These are phyloP conservation scores for Coemansia sp. DNA, from an alignment of 192 early-diverging fungal species.

Conservation along the genomic window DNA sequence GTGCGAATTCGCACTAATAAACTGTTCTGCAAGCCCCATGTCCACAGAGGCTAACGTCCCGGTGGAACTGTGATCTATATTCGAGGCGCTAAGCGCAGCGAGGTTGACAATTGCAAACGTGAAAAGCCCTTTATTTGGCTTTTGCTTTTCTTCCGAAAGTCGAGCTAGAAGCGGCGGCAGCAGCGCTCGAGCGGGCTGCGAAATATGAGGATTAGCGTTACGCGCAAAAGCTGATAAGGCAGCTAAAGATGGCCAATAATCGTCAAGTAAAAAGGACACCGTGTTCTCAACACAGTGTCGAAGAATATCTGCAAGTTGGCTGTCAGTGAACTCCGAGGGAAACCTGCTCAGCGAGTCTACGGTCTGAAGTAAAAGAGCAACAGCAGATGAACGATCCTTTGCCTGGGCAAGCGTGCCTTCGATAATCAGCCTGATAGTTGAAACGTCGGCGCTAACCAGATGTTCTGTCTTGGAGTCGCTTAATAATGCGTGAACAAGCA, in stretches of 20 bases:
- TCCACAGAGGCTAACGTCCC: background rate
- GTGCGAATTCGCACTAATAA: constrained; percentile 29
- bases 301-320: constrained; percentile 1
- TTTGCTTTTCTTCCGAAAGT: constrained; percentile 27
- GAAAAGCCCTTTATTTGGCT: constrained; percentile 9
- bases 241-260: constrained; percentile 40
- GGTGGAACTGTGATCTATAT: background rate
- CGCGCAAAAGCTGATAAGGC: constrained; percentile 23
- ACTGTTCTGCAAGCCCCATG: constrained; percentile 50
- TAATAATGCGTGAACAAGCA: constrained; percentile 43
- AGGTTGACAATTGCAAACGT: constrained; percentile 27
- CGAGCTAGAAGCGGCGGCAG: constrained; percentile 29
- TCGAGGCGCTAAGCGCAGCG: constrained; percentile 8
- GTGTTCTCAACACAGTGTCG: constrained; percentile 12
- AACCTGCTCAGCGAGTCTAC: constrained; percentile 5
- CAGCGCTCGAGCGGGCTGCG: constrained; percentile 18
- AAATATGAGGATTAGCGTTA: constrained; percentile 9
- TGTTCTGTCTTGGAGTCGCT: constrained; percentile 23
- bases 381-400: constrained; percentile 9
- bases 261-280: constrained; percentile 16
- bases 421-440: constrained; percentile 28
- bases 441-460: constrained; percentile 24
- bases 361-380: constrained; percentile 30
- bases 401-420: constrained; percentile 34
- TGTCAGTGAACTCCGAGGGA: background rate